These are phyloP conservation scores for Cryptococcus jaspeensis DNA, from an alignment of 1,284 basidiomycete genomes.

Conservation along the genomic window DNA sequence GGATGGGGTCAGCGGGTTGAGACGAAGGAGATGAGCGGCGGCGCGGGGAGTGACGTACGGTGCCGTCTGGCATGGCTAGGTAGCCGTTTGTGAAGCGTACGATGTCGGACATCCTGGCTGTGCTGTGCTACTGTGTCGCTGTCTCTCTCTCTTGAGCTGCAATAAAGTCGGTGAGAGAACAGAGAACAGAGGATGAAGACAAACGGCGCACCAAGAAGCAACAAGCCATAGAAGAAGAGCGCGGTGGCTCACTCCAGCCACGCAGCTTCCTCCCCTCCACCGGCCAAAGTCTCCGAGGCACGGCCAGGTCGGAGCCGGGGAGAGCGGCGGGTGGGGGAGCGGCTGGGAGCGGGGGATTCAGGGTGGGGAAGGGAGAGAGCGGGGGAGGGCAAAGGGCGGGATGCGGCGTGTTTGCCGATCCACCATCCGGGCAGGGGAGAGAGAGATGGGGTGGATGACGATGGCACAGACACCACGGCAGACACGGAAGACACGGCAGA, in stretches of 20 bases:
- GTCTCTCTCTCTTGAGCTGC: neutral
- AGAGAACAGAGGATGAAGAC: neutral
- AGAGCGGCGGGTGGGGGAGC: neutral
- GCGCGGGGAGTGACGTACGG: slow-evolving; percentile 21
- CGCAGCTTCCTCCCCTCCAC: too few relatives aligned
- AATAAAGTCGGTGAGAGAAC: too few relatives aligned
- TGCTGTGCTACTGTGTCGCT: neutral
- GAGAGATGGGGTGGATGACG: too few relatives aligned
- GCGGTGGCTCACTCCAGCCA: too few relatives aligned
- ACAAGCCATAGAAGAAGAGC: too few relatives aligned
- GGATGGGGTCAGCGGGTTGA: slow-evolving; percentile 59
- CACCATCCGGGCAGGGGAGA: too few relatives aligned
- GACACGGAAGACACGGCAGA: too few relatives aligned
- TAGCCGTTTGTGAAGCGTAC: slow-evolving; percentile 82
- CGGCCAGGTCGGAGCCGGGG: neutral
- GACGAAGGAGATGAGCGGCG: neutral
- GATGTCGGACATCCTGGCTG: slow-evolving; percentile 45
- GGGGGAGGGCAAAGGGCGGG: neutral
- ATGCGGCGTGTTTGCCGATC: neutral
- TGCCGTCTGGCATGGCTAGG: slow-evolving; percentile 71
- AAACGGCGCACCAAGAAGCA: too few relatives aligned
- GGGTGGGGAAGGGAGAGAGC: neutral
- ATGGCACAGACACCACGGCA: too few relatives aligned
- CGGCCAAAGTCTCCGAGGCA: too few relatives aligned
- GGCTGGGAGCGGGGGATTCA: neutral